A percentile compares a stretch with the other conserved stretches of the same genome.
phyloP scores from a whole-genome alignment of 768 basidiomycete species.

The Russula griseocarnosa region DNA sequence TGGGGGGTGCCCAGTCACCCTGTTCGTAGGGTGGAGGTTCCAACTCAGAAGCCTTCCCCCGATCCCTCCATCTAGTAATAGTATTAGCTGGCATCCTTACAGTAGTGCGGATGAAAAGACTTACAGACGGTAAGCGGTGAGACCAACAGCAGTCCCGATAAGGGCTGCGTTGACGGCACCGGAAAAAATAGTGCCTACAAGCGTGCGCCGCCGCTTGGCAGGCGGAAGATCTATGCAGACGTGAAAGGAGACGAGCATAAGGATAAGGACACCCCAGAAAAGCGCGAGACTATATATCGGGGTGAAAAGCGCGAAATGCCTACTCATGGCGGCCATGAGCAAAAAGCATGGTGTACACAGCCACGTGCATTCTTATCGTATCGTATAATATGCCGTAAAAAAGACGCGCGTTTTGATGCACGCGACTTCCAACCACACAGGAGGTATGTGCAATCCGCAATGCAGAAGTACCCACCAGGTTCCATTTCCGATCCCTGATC shows the following conservation, averaged over 20 bases:
- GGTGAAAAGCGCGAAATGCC: constrained; percentile 35
- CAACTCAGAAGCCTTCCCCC: constrained; percentile 52
- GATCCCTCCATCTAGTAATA: constrained; percentile 64
- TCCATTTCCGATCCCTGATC: constrained; percentile 44
- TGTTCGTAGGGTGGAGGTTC: constrained; percentile 57
- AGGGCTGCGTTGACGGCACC: constrained; percentile 82
- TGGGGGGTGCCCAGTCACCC: constrained; percentile 46
- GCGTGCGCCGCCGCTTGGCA: constrained; percentile 72
- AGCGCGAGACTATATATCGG: constrained; percentile 42
- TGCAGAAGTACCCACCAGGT: constrained; percentile 38
- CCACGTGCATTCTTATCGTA: constrained; percentile 18
- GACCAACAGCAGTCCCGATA: constrained; percentile 80
- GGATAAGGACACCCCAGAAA: constrained; percentile 26
- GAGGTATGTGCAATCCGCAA: not conserved
- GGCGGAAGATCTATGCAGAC: constrained; percentile 62
- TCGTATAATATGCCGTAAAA: not conserved
- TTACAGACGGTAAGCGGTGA: constrained; percentile 83
- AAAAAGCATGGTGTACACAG: constrained; percentile 22
- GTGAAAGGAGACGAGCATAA: constrained; percentile 33
- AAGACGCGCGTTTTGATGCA: not conserved
- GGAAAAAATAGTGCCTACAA: constrained; percentile 79
- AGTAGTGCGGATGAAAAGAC: constrained; percentile 33
- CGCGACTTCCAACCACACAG: constrained; percentile 13
- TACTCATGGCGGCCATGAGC: constrained; percentile 27
- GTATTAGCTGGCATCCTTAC: constrained; percentile 7